phyloP scores from a whole-genome alignment of 169 alveolate genomes.

The Plasmodium blacklocki region DNA sequence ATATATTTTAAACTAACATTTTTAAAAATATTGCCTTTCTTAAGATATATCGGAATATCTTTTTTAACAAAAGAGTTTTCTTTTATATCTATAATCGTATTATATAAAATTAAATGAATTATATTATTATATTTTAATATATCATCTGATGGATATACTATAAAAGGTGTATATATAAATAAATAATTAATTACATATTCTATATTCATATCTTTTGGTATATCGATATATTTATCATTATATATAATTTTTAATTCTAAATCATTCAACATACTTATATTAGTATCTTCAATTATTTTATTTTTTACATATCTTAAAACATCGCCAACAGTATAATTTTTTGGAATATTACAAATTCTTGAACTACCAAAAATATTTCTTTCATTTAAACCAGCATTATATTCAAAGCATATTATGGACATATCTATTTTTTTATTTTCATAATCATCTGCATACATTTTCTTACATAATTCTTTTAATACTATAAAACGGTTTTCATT shows the following conservation, averaged over 20 bases:
- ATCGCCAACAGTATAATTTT: constrained; percentile 56
- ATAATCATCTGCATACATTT: neutral
- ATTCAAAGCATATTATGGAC: constrained; percentile 36
- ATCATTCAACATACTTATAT: constrained; percentile 12
- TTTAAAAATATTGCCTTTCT: constrained; percentile 37
- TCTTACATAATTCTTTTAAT: constrained; percentile 8
- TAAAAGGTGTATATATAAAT: constrained; percentile 51
- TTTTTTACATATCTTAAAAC: constrained; percentile 31
- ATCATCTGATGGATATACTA: constrained; percentile 25
- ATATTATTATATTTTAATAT: constrained; percentile 4
- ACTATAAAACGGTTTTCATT: neutral
- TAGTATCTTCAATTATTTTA: constrained; percentile 43
- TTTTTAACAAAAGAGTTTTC: constrained; percentile 53
- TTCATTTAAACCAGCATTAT: constrained; percentile 57
- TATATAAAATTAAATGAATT: constrained; percentile 28
- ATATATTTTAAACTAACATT: constrained; percentile 40
- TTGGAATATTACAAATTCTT: constrained; percentile 68
- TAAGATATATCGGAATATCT: constrained; percentile 35
- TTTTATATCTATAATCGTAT: constrained; percentile 55
- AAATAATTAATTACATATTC: constrained; percentile 46
- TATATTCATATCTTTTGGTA: constrained; percentile 51
- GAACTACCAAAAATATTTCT: constrained; percentile 62
- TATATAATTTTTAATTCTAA: constrained; percentile 26
- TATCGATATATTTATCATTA: constrained; percentile 32
- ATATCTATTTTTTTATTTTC: constrained; percentile 21